Base-by-base conservation (phyloP, 192 early-diverging fungal genomes). In the Phycomyces blakesleeanus region DNA sequence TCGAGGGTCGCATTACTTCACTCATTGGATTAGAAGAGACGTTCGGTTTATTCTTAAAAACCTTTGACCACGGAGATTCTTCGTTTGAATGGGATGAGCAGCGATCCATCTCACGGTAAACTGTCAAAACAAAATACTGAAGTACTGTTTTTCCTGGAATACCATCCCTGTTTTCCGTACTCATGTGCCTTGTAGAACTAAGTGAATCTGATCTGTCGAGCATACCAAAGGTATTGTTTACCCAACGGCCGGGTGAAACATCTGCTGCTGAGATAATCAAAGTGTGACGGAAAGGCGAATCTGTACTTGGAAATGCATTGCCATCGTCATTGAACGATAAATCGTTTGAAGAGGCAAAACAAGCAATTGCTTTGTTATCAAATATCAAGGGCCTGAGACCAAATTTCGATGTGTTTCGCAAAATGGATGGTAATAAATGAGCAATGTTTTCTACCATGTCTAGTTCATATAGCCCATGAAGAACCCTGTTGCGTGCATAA, bases 401-500 rank as follows among this genome's bases (percentile, higher is more conserved):
- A 6, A 67, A 44, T 29, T 67, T 51, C 14, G 40, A 37, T 14
- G 59, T 55, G 44, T 57, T 63, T 10, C 61, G 51, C 9, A 66
- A 25, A 11, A 73, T 53, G 12, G 61, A 61, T 3, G 39, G 39
- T 10, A 67, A 24, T 12, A 73, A 20, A 6, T 57, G 39, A 53
- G 54, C 47, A 4, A 67, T 39, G 10, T 42, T 26, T 0, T 63
- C 44, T n/a, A 61, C 51, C 0, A 57, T 29, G 20, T 50, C 54
- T 5, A 62, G 50, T 16, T 63, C 65, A 60, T 79, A 83, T 0
- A 66, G 61, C n/a, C 76, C 81, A n/a, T 77, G 67, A 25, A 79
- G 71, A 20, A 85, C 69, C 14, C 83, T 72, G 61, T 85, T 77
- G 37, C 77, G 67, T n/a, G 83, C 72, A 57, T 77, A 81, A 15